A percentile compares a stretch with the other conserved stretches of the same genome.
Conservation (phyloP, 2,329 filamentous ascomycete species). For the Bisporella sp. region DNA sequence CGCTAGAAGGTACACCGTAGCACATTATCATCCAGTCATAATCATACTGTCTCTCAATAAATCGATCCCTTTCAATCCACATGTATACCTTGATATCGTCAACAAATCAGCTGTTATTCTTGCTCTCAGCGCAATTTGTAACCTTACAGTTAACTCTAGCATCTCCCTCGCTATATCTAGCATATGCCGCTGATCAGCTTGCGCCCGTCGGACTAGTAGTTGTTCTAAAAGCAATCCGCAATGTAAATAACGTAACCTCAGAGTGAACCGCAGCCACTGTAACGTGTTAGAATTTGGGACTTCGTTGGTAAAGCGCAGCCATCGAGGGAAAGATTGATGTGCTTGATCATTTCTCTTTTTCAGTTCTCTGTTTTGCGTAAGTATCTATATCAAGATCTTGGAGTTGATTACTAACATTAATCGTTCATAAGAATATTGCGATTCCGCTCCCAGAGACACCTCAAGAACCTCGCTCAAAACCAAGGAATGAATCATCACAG, state of each 20-base stretch:
- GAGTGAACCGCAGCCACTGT: constrained; percentile 35
- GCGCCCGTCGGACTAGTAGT: constrained; percentile 40
- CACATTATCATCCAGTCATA: constrained; percentile 44
- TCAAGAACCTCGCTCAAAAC: constrained; percentile 54
- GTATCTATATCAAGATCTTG: not conserved
- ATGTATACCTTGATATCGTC: constrained; percentile 21
- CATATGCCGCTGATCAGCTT: constrained; percentile 34
- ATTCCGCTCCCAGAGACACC: constrained; percentile 33
- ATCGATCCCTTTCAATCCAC: constrained; percentile 43
- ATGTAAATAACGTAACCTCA: constrained; percentile 43
- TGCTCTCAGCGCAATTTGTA: too few species aligned
- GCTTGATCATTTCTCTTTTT: constrained; percentile 26
- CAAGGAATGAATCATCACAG: constrained; percentile 39
- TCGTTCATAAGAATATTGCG: constrained; percentile 13
- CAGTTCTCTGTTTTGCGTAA: constrained; percentile 10
- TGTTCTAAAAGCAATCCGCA: constrained; percentile 54
- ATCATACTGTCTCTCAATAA: constrained; percentile 34
- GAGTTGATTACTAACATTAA: constrained; percentile 13
- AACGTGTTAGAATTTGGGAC: constrained; percentile 32
- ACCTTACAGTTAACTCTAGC: constrained; percentile 35
- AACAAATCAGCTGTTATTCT: too few species aligned
- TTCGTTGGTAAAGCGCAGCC: constrained; percentile 32
- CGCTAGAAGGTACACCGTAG: constrained; percentile 41
- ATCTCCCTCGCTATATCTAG: constrained; percentile 39
- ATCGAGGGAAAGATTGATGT: constrained; percentile 29